Conservation (phyloP, 2,329 filamentous ascomycete genomes). For the Arthroderma sp. region DNA sequence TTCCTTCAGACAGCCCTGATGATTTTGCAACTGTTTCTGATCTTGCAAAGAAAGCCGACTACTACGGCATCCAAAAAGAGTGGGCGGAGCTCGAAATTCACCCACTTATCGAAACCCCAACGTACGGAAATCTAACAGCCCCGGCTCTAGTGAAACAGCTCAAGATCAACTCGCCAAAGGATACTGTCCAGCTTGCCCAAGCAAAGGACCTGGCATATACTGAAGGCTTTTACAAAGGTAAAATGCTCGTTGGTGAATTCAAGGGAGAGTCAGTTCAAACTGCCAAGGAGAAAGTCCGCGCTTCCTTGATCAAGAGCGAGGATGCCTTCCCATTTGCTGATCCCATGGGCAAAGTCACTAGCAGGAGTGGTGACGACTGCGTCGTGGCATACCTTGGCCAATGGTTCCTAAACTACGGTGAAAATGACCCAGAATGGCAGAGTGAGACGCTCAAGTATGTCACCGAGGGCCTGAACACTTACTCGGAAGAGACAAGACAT, state of each 20-base stretch:
- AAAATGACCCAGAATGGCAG: slow-evolving; percentile 69
- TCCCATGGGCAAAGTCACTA: slow-evolving; percentile 79
- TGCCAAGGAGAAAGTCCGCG: slow-evolving; percentile 73
- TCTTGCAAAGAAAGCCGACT: slow-evolving; percentile 86
- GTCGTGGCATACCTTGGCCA: slow-evolving; percentile 89
- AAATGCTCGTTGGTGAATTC: slow-evolving; percentile 76
- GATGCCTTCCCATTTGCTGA: slow-evolving; percentile 88
- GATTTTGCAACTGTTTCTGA: slow-evolving; percentile 85
- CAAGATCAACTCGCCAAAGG: slow-evolving; percentile 95
- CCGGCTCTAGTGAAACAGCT: slow-evolving; percentile 75
- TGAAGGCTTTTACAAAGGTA: slow-evolving; percentile 93
- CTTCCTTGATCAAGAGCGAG: slow-evolving; percentile 61
- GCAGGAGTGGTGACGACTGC: slow-evolving; percentile 81
- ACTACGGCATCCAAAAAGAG: slow-evolving; percentile 90
- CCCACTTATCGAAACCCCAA: slow-evolving; percentile 79
- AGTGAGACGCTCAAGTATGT: slow-evolving; percentile 61
- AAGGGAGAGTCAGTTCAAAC: slow-evolving; percentile 75
- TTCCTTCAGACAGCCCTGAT: slow-evolving; percentile 90
- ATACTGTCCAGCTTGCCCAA: slow-evolving; percentile 76
- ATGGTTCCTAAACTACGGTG: slow-evolving; percentile 96
- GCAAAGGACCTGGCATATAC: slow-evolving; percentile 96
- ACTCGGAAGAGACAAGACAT: slow-evolving; percentile 62
- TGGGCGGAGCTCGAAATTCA: slow-evolving; percentile 87
- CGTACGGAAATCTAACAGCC: slow-evolving; percentile 74
- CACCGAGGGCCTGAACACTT: slow-evolving; percentile 64